Evolutionary conservation across 345 rosid genomes (phyloP), one percentile per base, ranked within the genome.

Genomic region (Stellera chamaejasme): DNA sequence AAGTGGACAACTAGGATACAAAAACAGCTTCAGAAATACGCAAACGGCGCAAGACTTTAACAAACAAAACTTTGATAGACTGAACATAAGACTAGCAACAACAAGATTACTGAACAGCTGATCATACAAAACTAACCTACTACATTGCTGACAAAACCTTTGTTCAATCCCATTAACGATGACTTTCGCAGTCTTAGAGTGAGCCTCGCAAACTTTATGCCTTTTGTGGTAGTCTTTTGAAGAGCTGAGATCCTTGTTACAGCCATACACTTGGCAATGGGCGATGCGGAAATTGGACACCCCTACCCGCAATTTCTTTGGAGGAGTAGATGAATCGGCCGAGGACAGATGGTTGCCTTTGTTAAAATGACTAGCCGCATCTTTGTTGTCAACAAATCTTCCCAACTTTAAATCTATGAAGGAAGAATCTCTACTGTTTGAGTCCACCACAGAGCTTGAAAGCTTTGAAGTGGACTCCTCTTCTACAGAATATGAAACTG

Each of bases 141-240:
- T 90, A 57, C 97, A 90, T 67, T 90, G 97, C 59, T 90, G 96
- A 65, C 97, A 90, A 63, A 90, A 87, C 66, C 97, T 84, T 74
- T 87, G 85, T 49, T 82, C 86, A 48, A 70, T 47, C 16, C 88
- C 90, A 53, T 71, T 69, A 58, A 90, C 95, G 49, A 84, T 65
- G 10, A 84, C 97, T 52, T 62, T 68, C 0, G 93, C 66, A 14
- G 87, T 67, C 74, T 90, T 90, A 2, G 96, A 76, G 72, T 90
- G 97, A 60, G 54, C 65, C 56, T 84, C 93, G 45, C 97, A 87
- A 44, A 90, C 96, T 75, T 77, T 87, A 57, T 87, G 94, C 75
- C 84, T 73, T 79, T 73, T 81, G 71, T 90, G 80, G 69, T 90
- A 90, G 60, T 79, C 88, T 69, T 87, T 87, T 0, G 75, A 77